Percentiles rank a stretch among this genome's conserved stretches.
Evolutionary conservation across 2,329 filamentous ascomycete species (phyloP).

Genomic region (Aureobasidium vineae): DNA sequence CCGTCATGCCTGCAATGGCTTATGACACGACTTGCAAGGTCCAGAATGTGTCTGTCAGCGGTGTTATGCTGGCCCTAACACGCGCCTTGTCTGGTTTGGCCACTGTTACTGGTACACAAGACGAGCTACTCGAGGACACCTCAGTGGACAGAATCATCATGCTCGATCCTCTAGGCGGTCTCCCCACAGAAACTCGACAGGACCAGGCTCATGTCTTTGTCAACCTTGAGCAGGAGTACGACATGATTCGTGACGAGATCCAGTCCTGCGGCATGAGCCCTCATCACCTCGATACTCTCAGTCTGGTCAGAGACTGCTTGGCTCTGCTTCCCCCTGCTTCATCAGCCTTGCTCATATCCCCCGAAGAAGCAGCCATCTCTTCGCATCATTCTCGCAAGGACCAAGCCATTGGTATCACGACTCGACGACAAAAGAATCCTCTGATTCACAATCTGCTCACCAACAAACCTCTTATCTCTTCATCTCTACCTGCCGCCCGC

Average conservation of each 20-base stretch:
- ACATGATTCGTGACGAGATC: conserved; percentile 60
- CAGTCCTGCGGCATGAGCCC: conserved; percentile 31
- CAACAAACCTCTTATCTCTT: conserved; percentile 89
- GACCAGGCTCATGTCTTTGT: conserved; percentile 77
- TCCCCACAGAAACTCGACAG: conserved; percentile 63
- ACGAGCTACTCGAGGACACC: conserved; percentile 42
- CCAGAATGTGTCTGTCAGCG: conserved; percentile 54
- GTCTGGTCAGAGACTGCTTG: conserved; percentile 67
- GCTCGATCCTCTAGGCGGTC: conserved; percentile 81
- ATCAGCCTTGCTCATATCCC: conserved; percentile 85
- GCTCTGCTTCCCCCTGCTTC: conserved; percentile 77
- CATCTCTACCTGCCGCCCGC: conserved; percentile 75
- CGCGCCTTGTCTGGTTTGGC: conserved; percentile 69
- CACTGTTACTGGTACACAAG: conserved; percentile 17
- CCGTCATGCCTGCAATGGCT: conserved; percentile 66
- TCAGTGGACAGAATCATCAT: conserved; percentile 83
- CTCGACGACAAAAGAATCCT: conserved; percentile 69
- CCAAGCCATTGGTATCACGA: conserved; percentile 48
- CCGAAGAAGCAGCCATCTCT: conserved; percentile 71
- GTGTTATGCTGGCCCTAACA: conserved; percentile 73
- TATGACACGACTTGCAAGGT: conserved; percentile 55
- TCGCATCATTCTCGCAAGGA: conserved; percentile 34
- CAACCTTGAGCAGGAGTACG: conserved; percentile 89
- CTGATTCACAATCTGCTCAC: conserved; percentile 94
- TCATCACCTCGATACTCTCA: conserved; percentile 67